These are phyloP conservation scores for Coemansia pectinata DNA, from an alignment of 192 early-diverging fungal species.

Conservation along the genomic window DNA sequence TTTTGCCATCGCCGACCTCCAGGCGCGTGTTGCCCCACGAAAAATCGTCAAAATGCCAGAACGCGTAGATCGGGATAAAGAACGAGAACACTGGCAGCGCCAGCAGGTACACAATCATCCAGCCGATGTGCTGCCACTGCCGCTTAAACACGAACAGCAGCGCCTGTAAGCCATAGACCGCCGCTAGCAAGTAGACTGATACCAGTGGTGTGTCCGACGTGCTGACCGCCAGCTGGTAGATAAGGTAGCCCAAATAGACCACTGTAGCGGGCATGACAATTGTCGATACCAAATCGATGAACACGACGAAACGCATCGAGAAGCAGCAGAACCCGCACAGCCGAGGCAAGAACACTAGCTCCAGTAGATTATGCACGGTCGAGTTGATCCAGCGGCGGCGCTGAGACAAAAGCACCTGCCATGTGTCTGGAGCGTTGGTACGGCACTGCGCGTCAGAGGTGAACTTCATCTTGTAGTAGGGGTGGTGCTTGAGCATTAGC, in stretches of 20 bases:
- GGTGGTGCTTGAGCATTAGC: conserved; percentile 97
- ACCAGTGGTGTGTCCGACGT: conserved; percentile 71
- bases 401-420: conserved; percentile 95
- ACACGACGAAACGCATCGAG: conserved; percentile 97
- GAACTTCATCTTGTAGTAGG: conserved; percentile 94
- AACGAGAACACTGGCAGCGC: conserved; percentile 93
- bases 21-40: conserved; percentile 98
- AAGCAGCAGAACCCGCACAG: conserved; percentile 98
- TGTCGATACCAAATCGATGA: conserved; percentile 93
- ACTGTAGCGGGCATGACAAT: conserved; percentile 93
- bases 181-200: conserved; percentile 83
- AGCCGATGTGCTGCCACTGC: conserved; percentile 92
- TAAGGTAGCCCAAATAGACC: conserved; percentile 86
- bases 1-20: conserved; percentile 84
- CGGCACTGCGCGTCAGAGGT: conserved; percentile 94
- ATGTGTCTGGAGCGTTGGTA: conserved; percentile 95
- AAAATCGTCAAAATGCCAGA: conserved; percentile 99
- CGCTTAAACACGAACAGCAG: conserved; percentile 88
- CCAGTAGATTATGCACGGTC: conserved; percentile 97
- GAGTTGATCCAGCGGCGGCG: conserved; percentile 99
- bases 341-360: conserved; percentile 89
- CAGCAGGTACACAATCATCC: conserved; percentile 97
- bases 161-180: conserved; percentile 89
- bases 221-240: conserved; percentile 66
- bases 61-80: conserved; percentile 87